A percentile compares a stretch with the other conserved stretches of the same genome.
Conservation (phyloP, 2,329 filamentous ascomycete genomes). For the Atkinsonella hypoxylon region DNA sequence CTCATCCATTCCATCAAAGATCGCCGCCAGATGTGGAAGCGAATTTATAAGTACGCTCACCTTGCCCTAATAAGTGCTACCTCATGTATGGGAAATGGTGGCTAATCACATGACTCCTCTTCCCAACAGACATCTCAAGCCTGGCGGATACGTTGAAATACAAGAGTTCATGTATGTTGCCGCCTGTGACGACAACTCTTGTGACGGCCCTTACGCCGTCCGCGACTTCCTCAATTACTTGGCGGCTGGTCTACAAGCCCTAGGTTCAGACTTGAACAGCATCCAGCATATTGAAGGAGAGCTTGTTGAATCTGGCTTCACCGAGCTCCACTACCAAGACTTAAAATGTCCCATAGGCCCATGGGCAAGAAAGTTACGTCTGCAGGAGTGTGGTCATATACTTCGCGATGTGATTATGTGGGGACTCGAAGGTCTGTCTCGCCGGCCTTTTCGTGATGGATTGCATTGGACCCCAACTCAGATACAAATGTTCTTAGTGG, state of each 20-base stretch:
- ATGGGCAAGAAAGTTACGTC: conserved; percentile 31
- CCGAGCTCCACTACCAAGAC: conserved; percentile 24
- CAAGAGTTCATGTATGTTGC: conserved; percentile 32
- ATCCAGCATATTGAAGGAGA: conserved; percentile 24
- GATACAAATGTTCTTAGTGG: conserved; percentile 31
- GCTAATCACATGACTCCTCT: neutral
- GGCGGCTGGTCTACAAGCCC: conserved; percentile 25
- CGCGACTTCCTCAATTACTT: conserved; percentile 33
- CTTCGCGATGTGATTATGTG: conserved; percentile 30
- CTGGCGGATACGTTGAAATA: conserved; percentile 38
- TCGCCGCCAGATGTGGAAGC: conserved; percentile 26
- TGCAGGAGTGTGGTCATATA: conserved; percentile 33
- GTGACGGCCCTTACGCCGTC: conserved; percentile 31
- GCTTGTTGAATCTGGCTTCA: conserved; percentile 30
- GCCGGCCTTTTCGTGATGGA: conserved; percentile 26
- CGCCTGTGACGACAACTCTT: conserved; percentile 32
- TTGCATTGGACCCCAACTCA: conserved; percentile 28
- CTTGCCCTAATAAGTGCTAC: neutral
- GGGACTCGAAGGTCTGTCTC: conserved; percentile 26
- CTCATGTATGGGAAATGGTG: neutral
- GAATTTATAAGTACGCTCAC: conserved; percentile 27
- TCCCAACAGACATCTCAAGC: conserved; percentile 32
- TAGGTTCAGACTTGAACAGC: conserved; percentile 31
- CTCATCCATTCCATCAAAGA: conserved; percentile 33
- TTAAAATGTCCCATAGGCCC: conserved; percentile 37